Percentiles rank a stretch among this genome's conserved stretches.
These are phyloP conservation scores for Nadsonia starkeyi-henricii DNA, from an alignment of 1,139 yeast genomes.

Conservation along the genomic window DNA sequence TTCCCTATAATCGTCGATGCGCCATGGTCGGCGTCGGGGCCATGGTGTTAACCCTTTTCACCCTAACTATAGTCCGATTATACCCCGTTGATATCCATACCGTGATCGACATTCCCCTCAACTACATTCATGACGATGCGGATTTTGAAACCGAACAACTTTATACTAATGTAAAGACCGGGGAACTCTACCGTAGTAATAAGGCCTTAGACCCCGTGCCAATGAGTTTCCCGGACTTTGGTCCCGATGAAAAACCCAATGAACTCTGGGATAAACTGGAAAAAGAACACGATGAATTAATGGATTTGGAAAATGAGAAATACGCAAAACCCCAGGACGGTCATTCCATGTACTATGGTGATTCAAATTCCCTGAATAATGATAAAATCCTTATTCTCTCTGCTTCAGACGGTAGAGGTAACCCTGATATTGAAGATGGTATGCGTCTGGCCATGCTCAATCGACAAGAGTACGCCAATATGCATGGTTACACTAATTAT, in stretches of 20 bases:
- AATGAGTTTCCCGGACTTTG: conserved; percentile 6
- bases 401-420: conserved; percentile 6
- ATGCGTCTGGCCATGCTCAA: conserved; percentile 15
- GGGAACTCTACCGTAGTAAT: conserved; percentile 8
- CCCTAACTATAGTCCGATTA: too few relatives aligned
- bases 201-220: too few relatives aligned
- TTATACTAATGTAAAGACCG: conserved; percentile 11
- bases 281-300: conserved; percentile 3
- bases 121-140: conserved; percentile 23
- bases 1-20: too few relatives aligned
- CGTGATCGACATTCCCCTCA: too few relatives aligned
- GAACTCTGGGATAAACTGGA: not conserved
- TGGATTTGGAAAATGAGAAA: conserved; percentile 4
- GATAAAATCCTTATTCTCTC: conserved; percentile 4
- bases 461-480: conserved; percentile 20
- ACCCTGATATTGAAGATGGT: conserved; percentile 3
- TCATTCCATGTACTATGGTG: not conserved
- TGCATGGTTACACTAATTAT: conserved; percentile 21
- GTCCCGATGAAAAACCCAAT: not conserved
- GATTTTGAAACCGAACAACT: conserved; percentile 15
- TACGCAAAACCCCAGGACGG: conserved; percentile 5
- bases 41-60: too few relatives aligned
- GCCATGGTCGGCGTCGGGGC: too few relatives aligned
- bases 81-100: too few relatives aligned
- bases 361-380: not conserved